A percentile compares a stretch with the other conserved stretches of the same genome.
Conservation (phyloP, 352 stramenopile genomes). For the Saprolegnia parasitica region DNA sequence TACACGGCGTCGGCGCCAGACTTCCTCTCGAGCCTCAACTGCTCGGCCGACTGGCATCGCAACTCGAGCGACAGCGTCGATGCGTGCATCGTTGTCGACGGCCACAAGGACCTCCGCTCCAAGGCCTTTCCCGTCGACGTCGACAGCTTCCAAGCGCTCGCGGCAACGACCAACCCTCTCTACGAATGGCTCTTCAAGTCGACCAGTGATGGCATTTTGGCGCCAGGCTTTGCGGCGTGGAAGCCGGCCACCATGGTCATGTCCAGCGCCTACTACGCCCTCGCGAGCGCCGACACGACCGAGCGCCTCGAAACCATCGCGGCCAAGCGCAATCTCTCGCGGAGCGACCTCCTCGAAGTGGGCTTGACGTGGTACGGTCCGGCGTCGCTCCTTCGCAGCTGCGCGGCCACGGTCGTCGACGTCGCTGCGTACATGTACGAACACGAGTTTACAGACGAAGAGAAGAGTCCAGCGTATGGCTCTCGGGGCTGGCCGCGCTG, state of each 20-base stretch:
- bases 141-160: neutral
- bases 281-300: neutral
- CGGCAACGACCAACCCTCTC: neutral
- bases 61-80: neutral
- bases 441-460: constrained; percentile 13
- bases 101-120: neutral
- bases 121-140: neutral
- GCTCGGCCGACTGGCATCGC: neutral
- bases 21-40: neutral
- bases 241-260: constrained; percentile 4
- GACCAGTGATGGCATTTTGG: neutral
- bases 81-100: neutral
- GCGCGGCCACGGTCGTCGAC: neutral
- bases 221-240: constrained; percentile 17
- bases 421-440: constrained; percentile 4
- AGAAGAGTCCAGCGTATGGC: constrained; percentile 25
- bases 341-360: neutral
- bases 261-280: neutral
- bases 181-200: constrained; percentile 19
- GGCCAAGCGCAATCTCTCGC: neutral
- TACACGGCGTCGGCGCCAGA: neutral
- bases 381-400: neutral
- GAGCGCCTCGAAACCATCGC: neutral
- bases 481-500: constrained; percentile 20
- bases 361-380: constrained; percentile 23